These are phyloP conservation scores for Croton setiger DNA, from an alignment of 441 rosid species.

Conservation along the genomic window DNA sequence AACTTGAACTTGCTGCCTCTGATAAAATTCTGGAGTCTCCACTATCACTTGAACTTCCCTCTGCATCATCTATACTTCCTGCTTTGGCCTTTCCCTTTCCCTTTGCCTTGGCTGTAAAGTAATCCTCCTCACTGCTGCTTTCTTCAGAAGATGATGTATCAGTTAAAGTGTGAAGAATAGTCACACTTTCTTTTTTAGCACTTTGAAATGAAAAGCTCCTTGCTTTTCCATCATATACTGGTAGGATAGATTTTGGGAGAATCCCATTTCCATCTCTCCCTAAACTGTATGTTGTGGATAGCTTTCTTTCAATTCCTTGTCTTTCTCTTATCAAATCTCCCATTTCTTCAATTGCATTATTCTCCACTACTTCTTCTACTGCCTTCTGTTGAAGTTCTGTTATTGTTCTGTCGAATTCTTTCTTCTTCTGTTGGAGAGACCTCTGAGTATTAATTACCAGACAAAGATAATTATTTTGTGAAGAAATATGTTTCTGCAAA, in stretches of 20 bases:
- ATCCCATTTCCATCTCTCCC: slow-evolving; percentile 48
- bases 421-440: slow-evolving; percentile 62
- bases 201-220: slow-evolving; percentile 52
- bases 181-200: slow-evolving; percentile 40
- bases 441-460: slow-evolving; percentile 34
- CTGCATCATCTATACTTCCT: too few species aligned
- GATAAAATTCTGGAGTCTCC: slow-evolving; percentile 24
- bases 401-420: slow-evolving; percentile 51
- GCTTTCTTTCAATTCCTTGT: slow-evolving; percentile 58
- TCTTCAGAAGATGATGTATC: slow-evolving; percentile 39
- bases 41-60: slow-evolving; percentile 40
- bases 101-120: slow-evolving; percentile 25
- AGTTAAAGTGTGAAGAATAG: slow-evolving; percentile 40
- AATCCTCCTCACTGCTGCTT: slow-evolving; percentile 25
- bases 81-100: slow-evolving; percentile 26
- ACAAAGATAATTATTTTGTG: background rate
- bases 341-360: slow-evolving; percentile 36
- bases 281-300: slow-evolving; percentile 76
- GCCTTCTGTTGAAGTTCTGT: slow-evolving; percentile 51
- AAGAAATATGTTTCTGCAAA: too few species aligned
- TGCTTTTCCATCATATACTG: slow-evolving; percentile 42
- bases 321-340: slow-evolving; percentile 53
- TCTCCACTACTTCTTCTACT: slow-evolving; percentile 35
- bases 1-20: slow-evolving; percentile 33
- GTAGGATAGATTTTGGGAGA: slow-evolving; percentile 43